A percentile compares a stretch with the other conserved stretches of the same genome.
These are phyloP conservation scores for Leucosporidium scottii DNA, from an alignment of 768 basidiomycete species.

Conservation along the genomic window DNA sequence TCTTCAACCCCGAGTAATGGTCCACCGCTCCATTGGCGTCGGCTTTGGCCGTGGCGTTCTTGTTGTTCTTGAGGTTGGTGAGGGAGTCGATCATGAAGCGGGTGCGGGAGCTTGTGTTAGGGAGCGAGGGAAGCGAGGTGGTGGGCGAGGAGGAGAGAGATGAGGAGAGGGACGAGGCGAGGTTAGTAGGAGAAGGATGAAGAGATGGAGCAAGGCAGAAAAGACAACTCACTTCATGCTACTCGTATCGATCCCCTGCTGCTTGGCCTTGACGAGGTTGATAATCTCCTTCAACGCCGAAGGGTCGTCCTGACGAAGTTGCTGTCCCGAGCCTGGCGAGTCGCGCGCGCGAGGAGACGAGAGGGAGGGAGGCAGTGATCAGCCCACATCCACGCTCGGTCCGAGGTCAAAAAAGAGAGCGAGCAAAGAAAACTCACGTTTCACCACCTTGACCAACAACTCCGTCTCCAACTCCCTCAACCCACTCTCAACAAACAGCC, in stretches of 20 bases:
- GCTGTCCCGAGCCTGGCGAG: slow-evolving; percentile 72
- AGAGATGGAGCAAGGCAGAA: not conserved
- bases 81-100: slow-evolving; percentile 94
- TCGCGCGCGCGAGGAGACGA: too few relatives aligned
- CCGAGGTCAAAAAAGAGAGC: too few relatives aligned
- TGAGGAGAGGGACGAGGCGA: not conserved
- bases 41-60: slow-evolving; percentile 46
- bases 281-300: slow-evolving; percentile 86
- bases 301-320: slow-evolving; percentile 86
- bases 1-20: slow-evolving; percentile 78
- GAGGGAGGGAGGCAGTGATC: too few relatives aligned
- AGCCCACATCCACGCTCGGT: too few relatives aligned
- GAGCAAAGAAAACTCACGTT: slow-evolving; percentile 49
- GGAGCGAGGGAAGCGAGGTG: slow-evolving; percentile 3
- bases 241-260: slow-evolving; percentile 49
- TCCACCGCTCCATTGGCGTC: slow-evolving; percentile 62
- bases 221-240: slow-evolving; percentile 49
- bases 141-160: not conserved
- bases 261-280: slow-evolving; percentile 65
- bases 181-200: not conserved
- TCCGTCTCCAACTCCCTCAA: slow-evolving; percentile 78
- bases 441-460: slow-evolving; percentile 71
- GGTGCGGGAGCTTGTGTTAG: slow-evolving; percentile 87
- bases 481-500: slow-evolving; percentile 55
- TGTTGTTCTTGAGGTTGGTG: slow-evolving; percentile 86